Conservation (phyloP, 2,329 filamentous ascomycete species). For the Colletotrichum echinochloae region DNA sequence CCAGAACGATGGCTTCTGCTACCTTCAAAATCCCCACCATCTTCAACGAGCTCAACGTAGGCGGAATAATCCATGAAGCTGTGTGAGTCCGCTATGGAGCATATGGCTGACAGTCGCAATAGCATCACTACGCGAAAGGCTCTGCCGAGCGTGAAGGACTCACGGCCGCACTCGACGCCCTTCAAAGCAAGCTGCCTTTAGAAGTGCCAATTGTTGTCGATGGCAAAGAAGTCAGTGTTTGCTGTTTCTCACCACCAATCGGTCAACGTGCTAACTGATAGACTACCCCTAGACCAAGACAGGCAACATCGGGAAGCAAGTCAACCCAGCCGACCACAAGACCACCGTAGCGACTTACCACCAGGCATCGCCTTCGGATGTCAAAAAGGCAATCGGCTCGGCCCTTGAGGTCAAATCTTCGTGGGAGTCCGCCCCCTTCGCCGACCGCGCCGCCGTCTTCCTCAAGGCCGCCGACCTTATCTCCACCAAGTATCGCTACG, state of each 20-base stretch:
- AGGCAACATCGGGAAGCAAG: constrained; percentile 74
- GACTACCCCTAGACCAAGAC: constrained; percentile 71
- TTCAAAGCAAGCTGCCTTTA: constrained; percentile 77
- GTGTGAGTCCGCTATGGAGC: not conserved
- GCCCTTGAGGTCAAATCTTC: constrained; percentile 86
- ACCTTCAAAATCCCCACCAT: constrained; percentile 89
- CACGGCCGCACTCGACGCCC: constrained; percentile 75
- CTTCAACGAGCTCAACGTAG: constrained; percentile 94
- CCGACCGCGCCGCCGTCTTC: constrained; percentile 92
- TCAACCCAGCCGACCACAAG: constrained; percentile 85
- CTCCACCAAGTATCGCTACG: constrained; percentile 92
- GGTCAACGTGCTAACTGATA: constrained; percentile 6
- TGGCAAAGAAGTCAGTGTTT: constrained; percentile 76
- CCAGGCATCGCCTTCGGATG: constrained; percentile 80
- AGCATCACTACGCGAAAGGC: constrained; percentile 92
- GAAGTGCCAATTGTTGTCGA: constrained; percentile 86
- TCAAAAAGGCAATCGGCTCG: constrained; percentile 82
- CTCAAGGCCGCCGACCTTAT: constrained; percentile 95
- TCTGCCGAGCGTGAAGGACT: constrained; percentile 83
- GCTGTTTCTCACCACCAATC: not conserved
- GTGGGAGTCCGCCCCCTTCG: constrained; percentile 90
- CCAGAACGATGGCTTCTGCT: constrained; percentile 72
- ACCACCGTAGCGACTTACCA: constrained; percentile 85
- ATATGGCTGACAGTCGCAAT: constrained; percentile 52
- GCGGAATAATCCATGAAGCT: constrained; percentile 51